Evolutionary conservation across 345 rosid genomes (phyloP), one percentile per base, ranked within the genome.

Genomic region (Populus simonii): DNA sequence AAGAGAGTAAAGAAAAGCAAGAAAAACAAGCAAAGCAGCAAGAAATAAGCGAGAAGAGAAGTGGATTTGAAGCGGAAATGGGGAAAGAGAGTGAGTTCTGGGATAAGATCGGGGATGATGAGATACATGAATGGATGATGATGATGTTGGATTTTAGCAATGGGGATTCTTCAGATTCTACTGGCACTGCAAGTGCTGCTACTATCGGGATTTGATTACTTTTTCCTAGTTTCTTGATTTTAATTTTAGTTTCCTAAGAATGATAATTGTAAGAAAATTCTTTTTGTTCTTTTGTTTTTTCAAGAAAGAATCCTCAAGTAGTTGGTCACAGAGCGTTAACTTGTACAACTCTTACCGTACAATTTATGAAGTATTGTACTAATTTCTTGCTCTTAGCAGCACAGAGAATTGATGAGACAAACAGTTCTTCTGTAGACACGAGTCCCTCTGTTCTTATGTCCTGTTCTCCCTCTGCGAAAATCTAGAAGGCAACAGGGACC

Each of bases 101-200:
- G 72, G 87, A 82, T 7, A 61, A 71, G 43, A 63, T 80, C 11
- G 72, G 72, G 63, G 90, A 87, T 1, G 91, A 85, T 0, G 91
- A 88, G 27, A 33, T 89, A 31, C 74, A 81, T 59, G 81, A 87
- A 61, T 83, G 86, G 92, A 82, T 87, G 88, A 85, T 27, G 89
- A 82, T 75, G 88, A 82, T 92, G 92, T 84, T 92, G 94, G 94
- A 88, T 76, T 84, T 84, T 70, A 82, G 83, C 2, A 39, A 67
- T 35, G 88, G 87, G 1, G 81, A 82, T 78, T 91, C 97, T 1
- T 88, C 96, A 2, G 97, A 91, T 84, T 94, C 92, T 43, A 86
- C 84, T 7, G 84, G 43, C 18, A 31, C 81, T 8, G 78, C 92
- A 43, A 84, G 83, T 18, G 79, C 74, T 33, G 18, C 74, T 8